Base-by-base conservation (phyloP, 1,284 basidiomycete species). In the Puccinia hordei region DNA sequence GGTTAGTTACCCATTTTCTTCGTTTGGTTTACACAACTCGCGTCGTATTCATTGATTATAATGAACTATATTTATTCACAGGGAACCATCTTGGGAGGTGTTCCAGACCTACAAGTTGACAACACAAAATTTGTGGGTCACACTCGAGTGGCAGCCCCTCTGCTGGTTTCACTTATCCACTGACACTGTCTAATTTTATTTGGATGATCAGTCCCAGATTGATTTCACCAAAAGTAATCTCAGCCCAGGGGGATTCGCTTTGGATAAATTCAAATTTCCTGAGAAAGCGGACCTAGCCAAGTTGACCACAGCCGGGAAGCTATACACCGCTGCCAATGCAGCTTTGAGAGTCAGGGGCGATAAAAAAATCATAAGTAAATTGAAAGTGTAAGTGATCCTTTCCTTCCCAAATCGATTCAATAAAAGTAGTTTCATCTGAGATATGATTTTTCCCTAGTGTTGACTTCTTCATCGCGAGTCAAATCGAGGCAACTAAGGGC, bases 401-500 rank as follows among this genome's bases (percentile, higher is more conserved):
- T 63, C 17, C 17, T 0, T 33, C 2, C 5, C 0, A 15, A 19
- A 35, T 35, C 19, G 19, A 6, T 35, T 22, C 10, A 55, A 9
- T 17, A 24, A 24, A 24, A 55, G 22, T 12, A 4, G 22, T 24
- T 63, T 38, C 33, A 38, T 33, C 59, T 63, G 19, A 63, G 8
- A 38, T 38, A 38, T 38, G 12, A 8, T 2, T 38, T 63, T 38
- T 38, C 19, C 38, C 19, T 63, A 63, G 59, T 33, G 33, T 63
- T 35, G 59, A 63, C 59, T 63, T 63, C 30, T 63, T 63, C 33
- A 63, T 63, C 59, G 33, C 59, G 2, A 63, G 59, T 63, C 59
- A 63, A 38, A 63, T 38, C 12, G 59, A 49, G 53, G 53, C 19
- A 55, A 22, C 53, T 9, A 38, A 38, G 22, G 13, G 13, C 33